Base-by-base conservation (phyloP, 108 stramenopile genomes). In the Cylindrotheca fusiformis region DNA sequence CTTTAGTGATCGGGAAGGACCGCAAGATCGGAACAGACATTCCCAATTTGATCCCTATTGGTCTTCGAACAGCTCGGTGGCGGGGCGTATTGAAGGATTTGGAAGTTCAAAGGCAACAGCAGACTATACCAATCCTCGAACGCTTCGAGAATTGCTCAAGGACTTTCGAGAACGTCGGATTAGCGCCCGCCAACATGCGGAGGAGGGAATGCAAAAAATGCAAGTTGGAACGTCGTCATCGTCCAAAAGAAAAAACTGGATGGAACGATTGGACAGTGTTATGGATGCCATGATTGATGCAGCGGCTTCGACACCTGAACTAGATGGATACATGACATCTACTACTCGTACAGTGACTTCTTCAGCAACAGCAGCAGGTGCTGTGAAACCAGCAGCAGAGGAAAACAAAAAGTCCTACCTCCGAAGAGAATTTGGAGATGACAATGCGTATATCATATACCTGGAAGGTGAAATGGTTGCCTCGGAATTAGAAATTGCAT, bases 21-120 rank as follows among this genome's bases (percentile, higher is more conserved):
- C n/a, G n/a, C n/a, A n/a, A n/a, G n/a, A n/a, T n/a, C n/a, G n/a
- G n/a, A n/a, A n/a, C n/a, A n/a, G n/a, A n/a, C n/a, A 48, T 21
- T 51, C 21, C 48, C 36, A 14, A 14, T 41, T 41, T 53, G 48
- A 27, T 10, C 23, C 36, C 49, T 54, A 25, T n/a, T 20, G 25
- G 24, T 33, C 58, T 32, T 24, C 48, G 19, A 36, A 51, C 32
- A 51, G 30, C 56, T 45, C 46, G 5, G 31, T 59, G 1, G 1
- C 51, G n/a, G 33, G 58, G 6, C 26, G 72, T n/a, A 73, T 73
- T 21, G 55, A 73, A 31, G 72, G 72, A 45, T 73, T 73, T 60
- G 72, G 72, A 66, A 73, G 45, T 36, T 10, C 36, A 6, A 41
- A 41, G 14, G 10, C 36, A 41, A n/a, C n/a, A n/a, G n/a, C n/a